A percentile compares a stretch with the other conserved stretches of the same genome.
Conservation (phyloP, 1,139 yeast species). For the Blastobotrys elegans region DNA sequence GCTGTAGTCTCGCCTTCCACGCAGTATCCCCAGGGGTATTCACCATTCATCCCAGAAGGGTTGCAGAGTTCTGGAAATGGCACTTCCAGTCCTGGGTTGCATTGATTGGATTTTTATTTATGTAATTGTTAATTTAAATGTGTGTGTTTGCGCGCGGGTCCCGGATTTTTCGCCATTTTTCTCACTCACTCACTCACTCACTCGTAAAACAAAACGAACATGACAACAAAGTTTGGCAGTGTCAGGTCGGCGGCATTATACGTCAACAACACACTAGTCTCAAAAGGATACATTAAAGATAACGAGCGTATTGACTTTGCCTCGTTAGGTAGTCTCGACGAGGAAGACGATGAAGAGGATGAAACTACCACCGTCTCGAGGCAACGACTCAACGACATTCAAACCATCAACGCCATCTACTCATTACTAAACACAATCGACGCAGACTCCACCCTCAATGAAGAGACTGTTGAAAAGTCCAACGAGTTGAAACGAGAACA, state of each 20-base stretch:
- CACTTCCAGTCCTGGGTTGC: constrained; percentile 44
- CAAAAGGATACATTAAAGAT: constrained; percentile 28
- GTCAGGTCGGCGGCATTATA: constrained; percentile 26
- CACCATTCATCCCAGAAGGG: constrained; percentile 21
- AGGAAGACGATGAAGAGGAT: constrained; percentile 4
- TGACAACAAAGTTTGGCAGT: constrained; percentile 17
- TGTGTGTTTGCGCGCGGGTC: not conserved
- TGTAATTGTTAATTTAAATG: not conserved
- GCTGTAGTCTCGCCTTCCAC: constrained; percentile 30
- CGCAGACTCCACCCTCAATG: constrained; percentile 20
- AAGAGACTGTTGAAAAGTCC: constrained; percentile 4
- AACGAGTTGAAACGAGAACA: constrained; percentile 18
- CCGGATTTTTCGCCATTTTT: not conserved
- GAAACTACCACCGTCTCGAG: not conserved
- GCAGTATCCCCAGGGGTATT: constrained; percentile 18
- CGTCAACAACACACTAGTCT: constrained; percentile 26
- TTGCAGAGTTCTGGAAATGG: not conserved
- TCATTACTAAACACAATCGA: constrained; percentile 27
- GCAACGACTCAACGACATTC: constrained; percentile 20
- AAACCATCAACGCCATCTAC: constrained; percentile 27
- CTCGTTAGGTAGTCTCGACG: constrained; percentile 1
- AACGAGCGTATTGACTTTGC: constrained; percentile 24
- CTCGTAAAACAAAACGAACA: not conserved
- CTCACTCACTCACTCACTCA: too few relatives aligned
- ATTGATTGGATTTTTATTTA: constrained; percentile 19